Evolutionary conservation across 768 basidiomycete species (phyloP), one percentile per base, ranked within the genome.

Genomic region (Phlebiopsis gigantea): DNA sequence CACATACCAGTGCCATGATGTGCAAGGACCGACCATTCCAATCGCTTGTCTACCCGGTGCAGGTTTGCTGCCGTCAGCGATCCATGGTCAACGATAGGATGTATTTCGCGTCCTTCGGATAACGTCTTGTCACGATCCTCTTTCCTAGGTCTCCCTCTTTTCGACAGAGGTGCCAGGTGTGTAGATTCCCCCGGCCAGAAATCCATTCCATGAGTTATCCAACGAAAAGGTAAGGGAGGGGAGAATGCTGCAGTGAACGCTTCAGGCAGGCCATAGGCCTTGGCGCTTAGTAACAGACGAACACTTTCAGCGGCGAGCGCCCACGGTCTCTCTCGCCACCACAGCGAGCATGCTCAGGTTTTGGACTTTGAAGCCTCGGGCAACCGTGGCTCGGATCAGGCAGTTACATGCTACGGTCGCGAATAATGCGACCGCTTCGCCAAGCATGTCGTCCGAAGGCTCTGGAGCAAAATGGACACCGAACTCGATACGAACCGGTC

Each of bases 401-500:
- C 63, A 67, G 14, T 43, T 86, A 44, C 80, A 82, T 58, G 72
- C 72, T 5, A 76, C 80, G n/a, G 62, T 65, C 4, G 57, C 65
- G 7, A 67, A 63, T 10, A 71, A 68, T 29, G 68, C 73, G 19
- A 63, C 68, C 21, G 61, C 70, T 3, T 71, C 69, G 52, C 72
- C 64, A 53, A 72, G 59, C 61, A 63, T 65, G 4, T 21, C 62
- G 29, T 54, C 54, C 43, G 44, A 63, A 15, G 61, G 42, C 28
- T 57, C 59, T 28, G 64, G 74, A 39, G 58, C 75, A 10, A 86
- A 88, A 80, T 97, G 95, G 95, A 84, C 84, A 4, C 85, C 95
- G 46, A 77, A 79, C 58, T 93, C 92, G 6, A 80, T 89, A 61
- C 82, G 97, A 56, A 96, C 94, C 0, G 97, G 97, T 7, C 77